A percentile compares a stretch with the other conserved stretches of the same genome.
phyloP scores from a whole-genome alignment of 2,329 filamentous ascomycete species.

The Alternaria consortialis region DNA sequence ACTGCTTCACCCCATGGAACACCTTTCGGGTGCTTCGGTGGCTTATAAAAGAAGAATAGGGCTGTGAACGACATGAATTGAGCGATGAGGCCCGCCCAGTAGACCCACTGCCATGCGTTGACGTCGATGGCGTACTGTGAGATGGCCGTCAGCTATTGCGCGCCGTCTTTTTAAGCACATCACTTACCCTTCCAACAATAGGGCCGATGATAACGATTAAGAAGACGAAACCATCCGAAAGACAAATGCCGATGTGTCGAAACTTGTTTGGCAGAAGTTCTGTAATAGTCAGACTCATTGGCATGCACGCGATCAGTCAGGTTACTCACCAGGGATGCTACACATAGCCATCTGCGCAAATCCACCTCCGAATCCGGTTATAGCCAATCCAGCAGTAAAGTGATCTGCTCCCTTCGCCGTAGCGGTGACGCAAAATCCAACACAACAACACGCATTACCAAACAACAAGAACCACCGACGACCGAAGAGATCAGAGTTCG shows the following conservation, averaged over 20 bases:
- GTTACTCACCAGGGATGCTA: constrained; percentile 51
- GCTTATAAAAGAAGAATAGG: constrained; percentile 16
- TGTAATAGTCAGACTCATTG: not conserved
- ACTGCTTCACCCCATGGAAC: constrained; percentile 31
- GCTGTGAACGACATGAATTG: constrained; percentile 34
- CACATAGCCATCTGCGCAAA: constrained; percentile 58
- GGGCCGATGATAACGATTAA: constrained; percentile 48
- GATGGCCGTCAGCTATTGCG: too few species aligned
- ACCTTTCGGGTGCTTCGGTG: too few species aligned
- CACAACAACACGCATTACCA: constrained; percentile 54
- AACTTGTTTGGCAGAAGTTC: constrained; percentile 21
- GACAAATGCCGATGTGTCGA: constrained; percentile 21
- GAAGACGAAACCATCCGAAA: constrained; percentile 50
- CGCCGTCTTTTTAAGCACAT: too few species aligned
- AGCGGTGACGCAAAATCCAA: constrained; percentile 45
- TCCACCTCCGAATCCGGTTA: constrained; percentile 58
- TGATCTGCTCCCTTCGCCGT: constrained; percentile 47
- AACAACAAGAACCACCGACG: constrained; percentile 58
- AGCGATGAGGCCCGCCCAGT: constrained; percentile 35
- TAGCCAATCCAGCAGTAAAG: constrained; percentile 54
- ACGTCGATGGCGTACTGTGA: constrained; percentile 21
- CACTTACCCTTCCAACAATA: not conserved
- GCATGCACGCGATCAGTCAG: too few species aligned
- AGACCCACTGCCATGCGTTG: constrained; percentile 34
- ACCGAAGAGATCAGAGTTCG: constrained; percentile 61